Evolutionary conservation across 2,329 filamentous ascomycete genomes (phyloP).

Genomic region (Chaetomium strumarium): DNA sequence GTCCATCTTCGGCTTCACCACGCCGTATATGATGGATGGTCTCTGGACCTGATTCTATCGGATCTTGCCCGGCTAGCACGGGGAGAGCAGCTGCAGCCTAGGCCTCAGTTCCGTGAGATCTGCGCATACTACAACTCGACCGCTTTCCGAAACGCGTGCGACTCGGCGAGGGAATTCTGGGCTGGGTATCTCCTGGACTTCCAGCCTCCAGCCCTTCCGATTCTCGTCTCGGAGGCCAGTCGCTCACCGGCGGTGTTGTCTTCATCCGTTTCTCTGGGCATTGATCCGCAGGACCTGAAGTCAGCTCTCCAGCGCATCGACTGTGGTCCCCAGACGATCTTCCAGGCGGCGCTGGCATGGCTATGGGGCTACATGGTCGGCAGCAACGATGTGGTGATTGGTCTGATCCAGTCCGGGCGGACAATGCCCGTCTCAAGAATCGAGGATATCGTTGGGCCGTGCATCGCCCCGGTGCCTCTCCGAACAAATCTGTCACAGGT

Average conservation of each 20-base stretch:
- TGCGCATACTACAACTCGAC: slow-evolving; percentile 40
- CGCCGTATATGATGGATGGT: slow-evolving; percentile 90
- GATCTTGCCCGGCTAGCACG: slow-evolving; percentile 55
- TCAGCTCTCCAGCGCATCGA: slow-evolving; percentile 35
- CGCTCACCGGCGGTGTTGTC: background rate
- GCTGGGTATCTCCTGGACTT: slow-evolving; percentile 55
- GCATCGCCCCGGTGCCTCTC: slow-evolving; percentile 68
- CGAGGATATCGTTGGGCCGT: slow-evolving; percentile 72
- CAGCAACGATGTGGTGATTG: slow-evolving; percentile 61
- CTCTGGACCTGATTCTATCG: slow-evolving; percentile 64
- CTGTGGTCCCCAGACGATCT: slow-evolving; percentile 63
- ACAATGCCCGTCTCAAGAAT: slow-evolving; percentile 65
- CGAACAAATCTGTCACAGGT: slow-evolving; percentile 53
- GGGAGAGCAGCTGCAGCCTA: slow-evolving; percentile 25
- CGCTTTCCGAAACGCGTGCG: slow-evolving; percentile 27
- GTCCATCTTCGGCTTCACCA: slow-evolving; percentile 65
- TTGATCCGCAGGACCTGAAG: slow-evolving; percentile 32
- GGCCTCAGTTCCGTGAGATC: slow-evolving; percentile 59
- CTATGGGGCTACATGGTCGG: slow-evolving; percentile 62
- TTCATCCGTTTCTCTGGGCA: slow-evolving; percentile 26
- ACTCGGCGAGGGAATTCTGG: slow-evolving; percentile 60
- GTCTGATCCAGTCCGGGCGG: slow-evolving; percentile 76
- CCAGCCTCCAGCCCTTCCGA: slow-evolving; percentile 51
- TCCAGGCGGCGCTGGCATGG: slow-evolving; percentile 66
- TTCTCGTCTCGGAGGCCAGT: slow-evolving; percentile 33